phyloP scores from a whole-genome alignment of 2,329 filamentous ascomycete genomes.

The Paracamarosporium sp. region DNA sequence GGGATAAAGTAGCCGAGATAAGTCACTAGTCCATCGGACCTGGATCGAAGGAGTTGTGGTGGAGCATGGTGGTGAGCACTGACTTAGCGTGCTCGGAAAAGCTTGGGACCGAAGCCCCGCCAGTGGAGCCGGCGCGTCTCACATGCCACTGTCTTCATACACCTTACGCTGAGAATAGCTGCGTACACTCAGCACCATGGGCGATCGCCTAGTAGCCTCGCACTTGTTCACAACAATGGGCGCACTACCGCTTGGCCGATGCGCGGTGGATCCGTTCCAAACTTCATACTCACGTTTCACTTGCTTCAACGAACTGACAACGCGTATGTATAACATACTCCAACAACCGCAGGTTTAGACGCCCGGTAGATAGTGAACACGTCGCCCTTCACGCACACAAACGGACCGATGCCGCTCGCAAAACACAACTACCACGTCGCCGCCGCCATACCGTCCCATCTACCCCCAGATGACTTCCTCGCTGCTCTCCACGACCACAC shows the following conservation, averaged over 20 bases:
- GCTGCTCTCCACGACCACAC: constrained; percentile 43
- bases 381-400: too few relatives aligned
- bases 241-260: too few relatives aligned
- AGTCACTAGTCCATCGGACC: too few relatives aligned
- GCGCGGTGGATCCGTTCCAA: too few relatives aligned
- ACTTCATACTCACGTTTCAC: too few relatives aligned
- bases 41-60: too few relatives aligned
- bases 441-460: constrained; percentile 34
- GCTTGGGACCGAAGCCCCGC: neutral
- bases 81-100: neutral
- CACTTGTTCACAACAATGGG: neutral
- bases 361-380: too few relatives aligned
- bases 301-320: too few relatives aligned
- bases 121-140: neutral
- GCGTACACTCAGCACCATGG: neutral
- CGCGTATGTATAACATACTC: too few relatives aligned
- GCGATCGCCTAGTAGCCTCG: neutral
- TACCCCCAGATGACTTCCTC: constrained; percentile 32
- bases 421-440: constrained; percentile 42
- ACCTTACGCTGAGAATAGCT: neutral
- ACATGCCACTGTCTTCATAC: neutral
- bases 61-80: too few relatives aligned
- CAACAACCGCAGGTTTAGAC: too few relatives aligned
- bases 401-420: constrained; percentile 20
- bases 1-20: too few relatives aligned